phyloP scores from a whole-genome alignment of 75 land plant species.

The Cryptomeria japonica region DNA sequence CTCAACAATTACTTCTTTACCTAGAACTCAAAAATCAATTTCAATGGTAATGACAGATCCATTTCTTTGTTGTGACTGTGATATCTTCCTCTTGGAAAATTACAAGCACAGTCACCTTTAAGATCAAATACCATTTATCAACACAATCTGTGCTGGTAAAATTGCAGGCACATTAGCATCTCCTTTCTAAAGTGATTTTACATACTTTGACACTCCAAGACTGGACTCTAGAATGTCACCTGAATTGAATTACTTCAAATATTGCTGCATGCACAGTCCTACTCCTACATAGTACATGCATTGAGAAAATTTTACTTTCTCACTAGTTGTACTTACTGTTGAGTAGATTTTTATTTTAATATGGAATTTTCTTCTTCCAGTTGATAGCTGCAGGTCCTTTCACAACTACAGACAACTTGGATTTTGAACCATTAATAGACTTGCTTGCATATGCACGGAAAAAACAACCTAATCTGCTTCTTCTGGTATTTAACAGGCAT shows the following conservation, averaged over 20 bases:
- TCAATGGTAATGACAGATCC: slow-evolving; percentile 40
- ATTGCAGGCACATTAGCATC: not conserved
- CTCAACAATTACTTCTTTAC: slow-evolving; percentile 9
- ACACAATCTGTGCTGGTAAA: not conserved
- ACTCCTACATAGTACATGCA: not conserved
- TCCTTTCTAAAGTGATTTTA: not conserved
- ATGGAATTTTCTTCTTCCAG: slow-evolving; percentile 33
- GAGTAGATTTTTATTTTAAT: not conserved
- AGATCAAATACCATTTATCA: not conserved
- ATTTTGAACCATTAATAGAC: slow-evolving; percentile 84
- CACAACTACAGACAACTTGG: slow-evolving; percentile 85
- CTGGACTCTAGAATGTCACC: not conserved
- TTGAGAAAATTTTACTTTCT: not conserved
- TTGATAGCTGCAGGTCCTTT: slow-evolving; percentile 95
- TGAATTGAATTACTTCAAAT: not conserved
- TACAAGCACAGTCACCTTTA: not conserved
- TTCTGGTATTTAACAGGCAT: slow-evolving; percentile 48
- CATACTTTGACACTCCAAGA: not conserved
- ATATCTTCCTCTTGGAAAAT: not conserved
- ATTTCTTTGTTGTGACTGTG: not conserved
- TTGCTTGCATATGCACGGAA: slow-evolving; percentile 74
- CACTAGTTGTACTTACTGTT: not conserved
- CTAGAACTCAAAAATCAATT: slow-evolving; percentile 15
- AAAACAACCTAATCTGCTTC: slow-evolving; percentile 74
- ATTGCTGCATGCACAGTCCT: slow-evolving; percentile 2